Conservation (phyloP, 805 yeast species). For the Kluyveromyces siamensis region DNA sequence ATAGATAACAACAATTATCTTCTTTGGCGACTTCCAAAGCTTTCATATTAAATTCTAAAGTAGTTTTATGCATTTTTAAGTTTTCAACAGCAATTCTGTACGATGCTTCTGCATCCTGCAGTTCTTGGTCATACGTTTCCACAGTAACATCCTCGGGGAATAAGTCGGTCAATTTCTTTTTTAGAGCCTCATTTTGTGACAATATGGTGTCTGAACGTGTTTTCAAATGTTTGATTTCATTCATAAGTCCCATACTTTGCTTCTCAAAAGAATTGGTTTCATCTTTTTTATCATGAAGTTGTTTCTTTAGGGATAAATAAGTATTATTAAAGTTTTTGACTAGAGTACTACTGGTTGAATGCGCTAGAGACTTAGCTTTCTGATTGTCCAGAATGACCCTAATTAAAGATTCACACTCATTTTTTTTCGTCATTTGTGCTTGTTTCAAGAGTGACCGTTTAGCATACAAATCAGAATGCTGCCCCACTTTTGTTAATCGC, state of each 20-base stretch:
- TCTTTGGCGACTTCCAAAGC: slow-evolving; percentile 58
- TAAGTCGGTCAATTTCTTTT: slow-evolving; percentile 13
- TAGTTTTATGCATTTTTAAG: slow-evolving; percentile 58
- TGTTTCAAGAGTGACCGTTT: slow-evolving; percentile 34
- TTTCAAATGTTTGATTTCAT: background rate
- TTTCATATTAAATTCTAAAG: slow-evolving; percentile 56
- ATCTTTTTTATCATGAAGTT: background rate
- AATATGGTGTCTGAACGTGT: background rate
- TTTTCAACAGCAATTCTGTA: slow-evolving; percentile 54
- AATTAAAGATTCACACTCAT: slow-evolving; percentile 6
- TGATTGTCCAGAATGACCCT: background rate
- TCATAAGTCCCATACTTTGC: background rate
- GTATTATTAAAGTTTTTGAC: too few species aligned
- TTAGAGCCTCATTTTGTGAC: background rate
- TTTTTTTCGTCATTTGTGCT: slow-evolving; percentile 11
- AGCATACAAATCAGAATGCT: slow-evolving; percentile 51
- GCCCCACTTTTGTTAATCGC: slow-evolving; percentile 42
- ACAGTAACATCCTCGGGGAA: slow-evolving; percentile 35
- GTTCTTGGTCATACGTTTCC: slow-evolving; percentile 40
- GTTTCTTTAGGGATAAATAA: background rate
- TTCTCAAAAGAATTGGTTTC: background rate
- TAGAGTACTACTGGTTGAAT: background rate
- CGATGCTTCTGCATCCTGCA: slow-evolving; percentile 52
- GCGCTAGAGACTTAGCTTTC: background rate
- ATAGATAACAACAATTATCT: slow-evolving; percentile 57